phyloP scores from a whole-genome alignment of 2,329 filamentous ascomycete genomes.

The Penicillium sp. region DNA sequence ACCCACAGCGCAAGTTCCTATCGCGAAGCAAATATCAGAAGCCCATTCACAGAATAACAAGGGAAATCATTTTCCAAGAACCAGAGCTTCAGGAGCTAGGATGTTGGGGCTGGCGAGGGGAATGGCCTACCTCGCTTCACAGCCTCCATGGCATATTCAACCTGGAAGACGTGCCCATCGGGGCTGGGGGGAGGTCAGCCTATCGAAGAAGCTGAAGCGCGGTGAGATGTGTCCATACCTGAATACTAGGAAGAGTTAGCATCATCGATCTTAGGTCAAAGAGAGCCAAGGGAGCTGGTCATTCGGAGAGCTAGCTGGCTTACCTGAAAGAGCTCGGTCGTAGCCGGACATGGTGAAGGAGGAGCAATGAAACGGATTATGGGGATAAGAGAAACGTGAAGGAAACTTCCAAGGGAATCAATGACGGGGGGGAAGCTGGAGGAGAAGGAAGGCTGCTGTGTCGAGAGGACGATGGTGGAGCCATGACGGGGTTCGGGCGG shows the following conservation, averaged over 20 bases:
- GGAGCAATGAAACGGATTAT: conserved; percentile 5
- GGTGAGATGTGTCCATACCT: conserved; percentile 54
- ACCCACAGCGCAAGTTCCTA: conserved; percentile 95
- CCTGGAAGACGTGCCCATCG: conserved; percentile 99
- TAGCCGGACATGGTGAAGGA: conserved; percentile 75
- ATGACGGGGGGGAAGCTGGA: conserved; percentile 6
- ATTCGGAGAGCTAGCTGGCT: conserved; percentile 42
- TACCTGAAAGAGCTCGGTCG: conserved; percentile 98
- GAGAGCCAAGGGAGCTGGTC: conserved; percentile 33
- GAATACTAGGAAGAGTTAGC: conserved; percentile 70
- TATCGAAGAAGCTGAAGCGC: conserved; percentile 16
- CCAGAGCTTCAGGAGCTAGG: conserved; percentile 12
- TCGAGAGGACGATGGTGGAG: conserved; percentile 17
- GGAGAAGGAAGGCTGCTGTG: conserved; percentile 16
- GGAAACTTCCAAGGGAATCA: background rate
- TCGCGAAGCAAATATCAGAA: conserved; percentile 5
- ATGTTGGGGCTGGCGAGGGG: conserved; percentile 9
- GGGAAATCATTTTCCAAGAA: conserved; percentile 17
- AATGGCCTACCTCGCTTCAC: conserved; percentile 84
- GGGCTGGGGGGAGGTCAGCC: conserved; percentile 68
- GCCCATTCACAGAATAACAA: conserved; percentile 1
- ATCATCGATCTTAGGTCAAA: conserved; percentile 20
- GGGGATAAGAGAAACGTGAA: background rate
- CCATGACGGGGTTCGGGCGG: conserved; percentile 30
- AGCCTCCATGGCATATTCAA: conserved; percentile 98